These are phyloP conservation scores for Ceratobasidium sp. DNA, from an alignment of 1,284 basidiomycete genomes.

Conservation along the genomic window DNA sequence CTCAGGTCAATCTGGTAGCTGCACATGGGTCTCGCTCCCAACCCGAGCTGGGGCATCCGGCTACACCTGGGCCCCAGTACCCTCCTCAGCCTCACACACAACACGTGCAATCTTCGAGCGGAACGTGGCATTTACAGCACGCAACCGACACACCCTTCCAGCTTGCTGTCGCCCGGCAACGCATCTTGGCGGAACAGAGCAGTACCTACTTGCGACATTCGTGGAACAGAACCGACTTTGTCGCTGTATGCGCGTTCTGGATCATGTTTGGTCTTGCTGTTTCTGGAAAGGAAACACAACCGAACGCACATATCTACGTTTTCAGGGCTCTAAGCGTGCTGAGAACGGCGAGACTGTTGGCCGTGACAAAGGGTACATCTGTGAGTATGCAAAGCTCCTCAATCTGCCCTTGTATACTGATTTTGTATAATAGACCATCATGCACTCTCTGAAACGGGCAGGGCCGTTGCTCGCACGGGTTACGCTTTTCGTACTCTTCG, in stretches of 20 bases:
- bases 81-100: constrained; percentile 45
- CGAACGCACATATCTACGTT: constrained; percentile 78
- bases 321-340: constrained; percentile 93
- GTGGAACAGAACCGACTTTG: constrained; percentile 91
- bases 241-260: constrained; percentile 84
- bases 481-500: constrained; percentile 91
- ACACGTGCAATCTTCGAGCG: constrained; percentile 31
- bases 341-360: constrained; percentile 82
- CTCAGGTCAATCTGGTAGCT: constrained; percentile 25
- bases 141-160: constrained; percentile 72
- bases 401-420: neutral
- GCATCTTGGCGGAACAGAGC: constrained; percentile 64
- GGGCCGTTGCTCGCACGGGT: constrained; percentile 89
- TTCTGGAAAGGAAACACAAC: constrained; percentile 70
- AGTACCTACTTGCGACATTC: constrained; percentile 90
- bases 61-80: constrained; percentile 9
- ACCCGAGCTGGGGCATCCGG: constrained; percentile 1
- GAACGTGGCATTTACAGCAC: constrained; percentile 34
- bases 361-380: constrained; percentile 92
- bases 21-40: constrained; percentile 36
- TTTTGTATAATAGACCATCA: constrained; percentile 75
- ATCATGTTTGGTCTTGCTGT: constrained; percentile 77
- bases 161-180: constrained; percentile 66
- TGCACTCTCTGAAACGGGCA: constrained; percentile 92
- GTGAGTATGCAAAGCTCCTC: constrained; percentile 58